These are phyloP conservation scores for Hyaloscypha finlandica DNA, from an alignment of 495 filamentous ascomycete genomes.

Conservation along the genomic window DNA sequence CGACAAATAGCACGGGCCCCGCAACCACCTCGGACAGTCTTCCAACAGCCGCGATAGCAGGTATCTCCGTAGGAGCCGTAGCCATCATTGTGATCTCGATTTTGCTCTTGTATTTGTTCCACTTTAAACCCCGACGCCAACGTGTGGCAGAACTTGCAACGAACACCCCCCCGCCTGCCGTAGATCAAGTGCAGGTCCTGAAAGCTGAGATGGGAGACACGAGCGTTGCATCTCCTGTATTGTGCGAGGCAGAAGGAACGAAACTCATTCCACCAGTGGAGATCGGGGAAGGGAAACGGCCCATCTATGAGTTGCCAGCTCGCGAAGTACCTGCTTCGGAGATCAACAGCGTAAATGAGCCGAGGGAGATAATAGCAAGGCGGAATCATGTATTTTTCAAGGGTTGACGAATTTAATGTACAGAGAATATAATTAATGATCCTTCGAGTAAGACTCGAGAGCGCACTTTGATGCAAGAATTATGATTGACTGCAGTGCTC, in stretches of 20 bases:
- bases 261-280: neutral
- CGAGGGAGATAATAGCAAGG: neutral
- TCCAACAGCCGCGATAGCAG: neutral
- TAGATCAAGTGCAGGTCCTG: neutral
- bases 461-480: no score
- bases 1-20: neutral
- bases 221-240: neutral
- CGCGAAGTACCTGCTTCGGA: neutral
- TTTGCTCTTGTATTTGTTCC: constrained; percentile 8
- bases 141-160: constrained; percentile 6
- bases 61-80: neutral
- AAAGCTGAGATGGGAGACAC: neutral
- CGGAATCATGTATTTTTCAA: neutral
- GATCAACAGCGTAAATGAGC: constrained; percentile 5
- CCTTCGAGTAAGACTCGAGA: no score
- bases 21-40: neutral
- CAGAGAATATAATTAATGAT: no score
- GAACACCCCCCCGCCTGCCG: neutral
- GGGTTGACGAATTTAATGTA: neutral
- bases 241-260: neutral
- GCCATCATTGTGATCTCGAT: neutral
- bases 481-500: no score
- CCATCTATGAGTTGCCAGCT: neutral
- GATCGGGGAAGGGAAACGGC: neutral
- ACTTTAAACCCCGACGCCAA: constrained; percentile 10